Base-by-base conservation (phyloP, 1,139 yeast species). In the Chernovozyma aurita region DNA sequence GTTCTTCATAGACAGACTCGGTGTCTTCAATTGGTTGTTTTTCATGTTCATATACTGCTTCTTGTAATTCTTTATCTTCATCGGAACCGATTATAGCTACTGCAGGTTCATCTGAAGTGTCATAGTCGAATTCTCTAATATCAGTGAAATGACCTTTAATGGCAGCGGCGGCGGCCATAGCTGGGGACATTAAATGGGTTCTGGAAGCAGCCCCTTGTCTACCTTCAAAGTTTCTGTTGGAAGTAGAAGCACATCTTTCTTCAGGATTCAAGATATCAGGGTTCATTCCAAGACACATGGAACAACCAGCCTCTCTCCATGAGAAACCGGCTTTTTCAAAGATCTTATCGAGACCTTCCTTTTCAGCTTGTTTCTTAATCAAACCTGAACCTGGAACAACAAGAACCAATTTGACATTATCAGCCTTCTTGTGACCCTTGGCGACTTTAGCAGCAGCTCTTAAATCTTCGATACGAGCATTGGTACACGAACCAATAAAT, bases 261-360 rank as follows among this genome's bases (percentile, higher is more conserved):
- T 85, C 78, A 32, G 97, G 97, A 43, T 82, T 79, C 55, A 92
- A 76, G 52, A 92, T 90, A 69, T 92, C 98, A 29, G 97, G 97
- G 67, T 92, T 92, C 98, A 92, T 92, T 64, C 98, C 98, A 42
- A 92, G 77, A 69, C 98, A 92, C 98, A 92, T 92, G 35, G 97
- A 90, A 67, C 98, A 92, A 44, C 98, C 98, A 45, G 98, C 97
- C 69, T 92, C 98, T 71, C 98, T 84, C 98, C 98, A 92, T 52
- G 85, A 88, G 57, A 92, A 92, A 20, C 96, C 97, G 39, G 98
- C 97, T 35, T 78, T 87, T 53, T 73, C 79, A 53, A 92, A 92
- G 42, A 92, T 76, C 69, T 86, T 85, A 60, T 92, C 94, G 40
- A 92, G 75, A 37, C 98, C 98, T 67, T 92, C 98, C 46, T 68